Evolutionary conservation across 352 stramenopile species (phyloP).

Genomic region (Detonula confervacea): DNA sequence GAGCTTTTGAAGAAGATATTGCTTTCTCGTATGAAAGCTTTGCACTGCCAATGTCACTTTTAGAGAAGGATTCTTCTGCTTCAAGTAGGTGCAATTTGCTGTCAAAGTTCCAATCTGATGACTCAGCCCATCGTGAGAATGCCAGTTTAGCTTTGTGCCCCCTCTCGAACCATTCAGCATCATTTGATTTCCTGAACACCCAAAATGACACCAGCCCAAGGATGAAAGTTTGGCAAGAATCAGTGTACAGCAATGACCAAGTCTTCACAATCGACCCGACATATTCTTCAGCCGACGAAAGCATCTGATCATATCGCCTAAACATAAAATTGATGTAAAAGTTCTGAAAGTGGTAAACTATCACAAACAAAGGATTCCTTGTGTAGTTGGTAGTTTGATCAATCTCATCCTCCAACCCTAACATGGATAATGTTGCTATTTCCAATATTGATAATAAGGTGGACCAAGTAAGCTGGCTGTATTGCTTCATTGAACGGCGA

Average conservation of each 20-base stretch:
- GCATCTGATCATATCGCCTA: not conserved
- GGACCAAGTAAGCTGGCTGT: not conserved
- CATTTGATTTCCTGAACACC: not conserved
- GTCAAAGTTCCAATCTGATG: conserved; percentile 13
- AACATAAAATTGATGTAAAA: not conserved
- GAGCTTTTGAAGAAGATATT: conserved; percentile 11
- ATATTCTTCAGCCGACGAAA: not conserved
- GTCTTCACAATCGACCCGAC: not conserved
- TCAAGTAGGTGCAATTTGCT: conserved; percentile 9
- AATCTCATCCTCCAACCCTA: not conserved
- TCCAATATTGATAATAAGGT: not conserved
- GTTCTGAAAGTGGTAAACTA: not conserved
- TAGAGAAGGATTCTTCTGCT: conserved; percentile 6
- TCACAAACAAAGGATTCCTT: not conserved
- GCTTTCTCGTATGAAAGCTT: conserved; percentile 20
- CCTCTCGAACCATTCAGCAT: conserved; percentile 1
- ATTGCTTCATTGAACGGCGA: not conserved
- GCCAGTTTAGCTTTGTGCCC: not conserved
- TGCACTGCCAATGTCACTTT: conserved; percentile 12
- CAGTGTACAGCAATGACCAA: not conserved
- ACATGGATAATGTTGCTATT: not conserved
- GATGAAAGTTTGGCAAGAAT: not conserved
- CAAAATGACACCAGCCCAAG: conserved; percentile 6
- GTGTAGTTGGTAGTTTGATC: not conserved
- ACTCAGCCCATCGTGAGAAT: not conserved